A percentile compares a stretch with the other conserved stretches of the same genome.
Conservation (phyloP, 208 protist species). For the Leishmania amazonensis region DNA sequence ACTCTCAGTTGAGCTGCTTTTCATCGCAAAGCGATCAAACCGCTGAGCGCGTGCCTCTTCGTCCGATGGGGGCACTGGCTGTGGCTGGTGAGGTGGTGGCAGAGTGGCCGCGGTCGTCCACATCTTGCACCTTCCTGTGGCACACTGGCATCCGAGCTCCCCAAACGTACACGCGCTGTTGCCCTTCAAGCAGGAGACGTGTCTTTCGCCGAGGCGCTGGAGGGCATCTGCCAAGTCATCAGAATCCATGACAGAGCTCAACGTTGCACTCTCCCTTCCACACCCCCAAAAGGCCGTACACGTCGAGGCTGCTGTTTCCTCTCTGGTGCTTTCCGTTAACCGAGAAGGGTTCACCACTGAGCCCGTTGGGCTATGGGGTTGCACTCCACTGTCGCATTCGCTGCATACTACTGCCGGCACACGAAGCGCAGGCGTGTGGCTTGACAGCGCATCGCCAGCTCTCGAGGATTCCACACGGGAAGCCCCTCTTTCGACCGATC, state of each 20-base stretch:
- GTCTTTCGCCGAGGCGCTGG: constrained; percentile 1
- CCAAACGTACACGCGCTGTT: constrained; percentile 28
- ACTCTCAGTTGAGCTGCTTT: background rate
- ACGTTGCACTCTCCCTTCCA: too few species aligned
- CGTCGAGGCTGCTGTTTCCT: background rate
- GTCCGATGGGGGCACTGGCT: background rate
- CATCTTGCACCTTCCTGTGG: background rate
- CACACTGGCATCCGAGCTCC: constrained; percentile 20
- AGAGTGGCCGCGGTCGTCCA: background rate
- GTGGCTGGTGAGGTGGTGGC: background rate
- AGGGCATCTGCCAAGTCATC: constrained; percentile 10
- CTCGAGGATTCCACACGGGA: background rate
- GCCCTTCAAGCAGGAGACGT: constrained; percentile 8
- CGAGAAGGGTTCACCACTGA: background rate
- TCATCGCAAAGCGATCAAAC: background rate
- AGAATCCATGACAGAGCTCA: constrained; percentile 2
- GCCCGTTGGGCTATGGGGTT: background rate
- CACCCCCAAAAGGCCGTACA: background rate
- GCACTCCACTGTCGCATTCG: too few species aligned
- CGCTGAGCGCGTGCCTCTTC: background rate
- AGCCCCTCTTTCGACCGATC: too few species aligned
- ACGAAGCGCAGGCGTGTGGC: too few species aligned
- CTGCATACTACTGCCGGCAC: too few species aligned
- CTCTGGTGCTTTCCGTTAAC: background rate
- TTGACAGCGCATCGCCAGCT: background rate